Evolutionary conservation across 305 asterid genomes (phyloP), one percentile per base, ranked within the genome.

Genomic region (Ajuga reptans): DNA sequence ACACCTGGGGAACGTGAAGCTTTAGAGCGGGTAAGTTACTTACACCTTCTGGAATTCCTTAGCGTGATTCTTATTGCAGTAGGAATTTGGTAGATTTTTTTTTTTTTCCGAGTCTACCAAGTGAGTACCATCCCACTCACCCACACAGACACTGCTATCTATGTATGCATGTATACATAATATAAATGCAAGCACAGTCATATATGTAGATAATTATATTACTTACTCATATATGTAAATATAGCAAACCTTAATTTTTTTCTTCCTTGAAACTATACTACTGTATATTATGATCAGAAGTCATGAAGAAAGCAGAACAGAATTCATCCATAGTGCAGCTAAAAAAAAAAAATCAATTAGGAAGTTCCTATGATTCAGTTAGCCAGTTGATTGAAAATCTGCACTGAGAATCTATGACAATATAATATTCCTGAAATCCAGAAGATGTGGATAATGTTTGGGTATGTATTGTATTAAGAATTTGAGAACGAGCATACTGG

Each of bases 1-100:
- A 87, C 98, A 29, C 91, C 89, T 0, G 94, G 85, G 77, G 98
- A 92, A 62, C 85, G 83, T 51, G 96, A 89, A 66, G 88, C 98
- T 52, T 85, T 92, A 18, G 89, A 77, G 57, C 81, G 95, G 77
- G 97, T 89, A 77, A 79, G 88, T 62, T 8, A 56, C 17, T 9
- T 54, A 27, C 33, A 34, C 10, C 7, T 42, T 56, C 11, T 56
- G 51, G 12, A 33, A 47, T 33, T 34, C 36, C 11, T 39, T 57
- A n/a, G 59, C 47, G 2, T 14, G 17, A 16, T 47, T 64, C 6
- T 62, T 1, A 15, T 37, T 34, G 50, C 34, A 17, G 16, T 56
- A 34, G 9, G 57, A 15, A 10, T 34, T 33, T 7, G 18, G n/a
- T n/a, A n/a, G n/a, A n/a, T n/a, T n/a, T n/a, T n/a, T n/a, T n/a